Conservation (phyloP, 2,329 filamentous ascomycete genomes). For the Sclerotinia glacialis region DNA sequence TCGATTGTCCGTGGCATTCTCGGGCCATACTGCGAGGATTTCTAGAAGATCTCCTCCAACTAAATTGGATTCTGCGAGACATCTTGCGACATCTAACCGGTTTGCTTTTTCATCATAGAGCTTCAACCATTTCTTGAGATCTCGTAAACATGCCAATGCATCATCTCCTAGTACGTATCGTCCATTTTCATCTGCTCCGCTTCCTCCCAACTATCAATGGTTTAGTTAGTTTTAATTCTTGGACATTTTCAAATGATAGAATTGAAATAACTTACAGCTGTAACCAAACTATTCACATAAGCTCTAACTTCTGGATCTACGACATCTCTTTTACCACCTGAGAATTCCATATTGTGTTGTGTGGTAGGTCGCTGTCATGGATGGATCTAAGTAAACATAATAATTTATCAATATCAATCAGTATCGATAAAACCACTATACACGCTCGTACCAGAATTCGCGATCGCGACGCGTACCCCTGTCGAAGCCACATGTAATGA, state of each 20-base stretch:
- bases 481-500: constrained; percentile 14
- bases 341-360: constrained; percentile 51
- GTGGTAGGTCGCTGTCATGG: constrained; percentile 5
- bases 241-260: constrained; percentile 22
- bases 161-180: constrained; percentile 90
- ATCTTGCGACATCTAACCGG: constrained; percentile 90
- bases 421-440: constrained; percentile 28
- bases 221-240: constrained; percentile 26
- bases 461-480: constrained; percentile 21
- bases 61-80: constrained; percentile 87
- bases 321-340: constrained; percentile 53
- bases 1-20: constrained; percentile 67
- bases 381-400: not conserved
- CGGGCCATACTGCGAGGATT: constrained; percentile 80
- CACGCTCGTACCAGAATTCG: constrained; percentile 24
- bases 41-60: constrained; percentile 85
- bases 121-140: constrained; percentile 92
- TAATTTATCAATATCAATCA: constrained; percentile 2
- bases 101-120: constrained; percentile 92
- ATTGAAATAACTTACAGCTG: constrained; percentile 55
- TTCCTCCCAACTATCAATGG: constrained; percentile 72
- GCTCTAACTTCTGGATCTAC: constrained; percentile 92
- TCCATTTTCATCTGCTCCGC: constrained; percentile 73
- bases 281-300: constrained; percentile 89
- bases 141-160: constrained; percentile 84